Evolutionary conservation across 495 filamentous ascomycete genomes (phyloP).

Genomic region (Lentithecium fluviatile): DNA sequence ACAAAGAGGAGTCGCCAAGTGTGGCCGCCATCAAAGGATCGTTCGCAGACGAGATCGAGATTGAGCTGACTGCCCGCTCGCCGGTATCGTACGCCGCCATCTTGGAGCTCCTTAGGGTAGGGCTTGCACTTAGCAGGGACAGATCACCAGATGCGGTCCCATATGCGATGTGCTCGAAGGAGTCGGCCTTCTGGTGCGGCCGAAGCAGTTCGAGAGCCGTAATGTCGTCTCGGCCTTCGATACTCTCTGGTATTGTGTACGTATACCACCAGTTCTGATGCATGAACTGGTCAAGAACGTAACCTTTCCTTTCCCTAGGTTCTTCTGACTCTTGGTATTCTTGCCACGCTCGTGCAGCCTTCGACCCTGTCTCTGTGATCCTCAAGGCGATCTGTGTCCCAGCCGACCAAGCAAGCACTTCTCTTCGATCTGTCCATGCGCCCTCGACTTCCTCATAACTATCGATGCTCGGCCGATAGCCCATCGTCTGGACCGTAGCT

Average conservation of each 20-base stretch:
- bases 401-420: constrained; percentile 62
- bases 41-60: constrained; percentile 28
- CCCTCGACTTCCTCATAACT: constrained; percentile 55
- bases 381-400: constrained; percentile 58
- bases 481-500: constrained; percentile 58
- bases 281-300: constrained; percentile 31
- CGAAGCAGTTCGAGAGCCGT: constrained; percentile 56
- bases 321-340: background rate
- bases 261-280: constrained; percentile 47
- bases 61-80: constrained; percentile 18
- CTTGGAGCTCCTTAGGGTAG: constrained; percentile 7
- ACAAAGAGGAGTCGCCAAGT: constrained; percentile 33
- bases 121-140: constrained; percentile 32
- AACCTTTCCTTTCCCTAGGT: constrained; percentile 21
- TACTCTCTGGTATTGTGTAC: constrained; percentile 52
- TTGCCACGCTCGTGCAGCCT: constrained; percentile 5
- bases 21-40: constrained; percentile 36
- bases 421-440: constrained; percentile 54
- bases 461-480: constrained; percentile 62
- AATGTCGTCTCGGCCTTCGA: constrained; percentile 64
- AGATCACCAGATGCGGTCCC: constrained; percentile 52
- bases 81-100: constrained; percentile 31
- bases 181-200: constrained; percentile 43
- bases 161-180: constrained; percentile 45
- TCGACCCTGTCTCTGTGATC: constrained; percentile 36